phyloP scores from a whole-genome alignment of 257 asterid genomes.

The Scutellaria minor region DNA sequence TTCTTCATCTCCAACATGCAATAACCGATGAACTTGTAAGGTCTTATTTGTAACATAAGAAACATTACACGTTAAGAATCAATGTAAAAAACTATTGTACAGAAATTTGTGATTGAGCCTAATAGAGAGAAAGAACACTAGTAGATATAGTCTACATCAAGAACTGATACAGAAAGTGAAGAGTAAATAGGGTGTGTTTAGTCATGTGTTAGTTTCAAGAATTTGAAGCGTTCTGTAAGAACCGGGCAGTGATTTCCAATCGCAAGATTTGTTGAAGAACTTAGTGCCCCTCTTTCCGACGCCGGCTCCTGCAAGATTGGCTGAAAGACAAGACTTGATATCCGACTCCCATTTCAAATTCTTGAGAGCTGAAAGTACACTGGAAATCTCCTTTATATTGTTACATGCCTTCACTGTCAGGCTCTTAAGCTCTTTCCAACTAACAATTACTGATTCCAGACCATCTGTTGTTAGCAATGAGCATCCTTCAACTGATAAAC shows the following conservation, averaged over 20 bases:
- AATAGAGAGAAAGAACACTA: no score
- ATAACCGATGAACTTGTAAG: no score
- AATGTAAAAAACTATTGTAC: no score
- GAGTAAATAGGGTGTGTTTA: no score
- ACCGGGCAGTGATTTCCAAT: constrained; percentile 68
- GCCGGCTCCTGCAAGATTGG: constrained; percentile 61
- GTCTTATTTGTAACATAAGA: no score
- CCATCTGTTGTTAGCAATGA: constrained; percentile 65
- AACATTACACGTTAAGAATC: no score
- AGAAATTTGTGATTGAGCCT: no score
- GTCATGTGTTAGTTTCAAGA: not conserved
- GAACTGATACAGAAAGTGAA: no score
- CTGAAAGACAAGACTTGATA: constrained; percentile 51
- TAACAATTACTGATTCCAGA: constrained; percentile 56
- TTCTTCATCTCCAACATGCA: no score
- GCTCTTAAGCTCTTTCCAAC: constrained; percentile 65
- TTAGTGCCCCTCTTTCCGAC: constrained; percentile 62
- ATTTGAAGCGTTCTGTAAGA: constrained; percentile 35
- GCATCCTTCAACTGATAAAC: constrained; percentile 67
- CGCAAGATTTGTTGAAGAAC: constrained; percentile 58
- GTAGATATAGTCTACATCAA: no score
- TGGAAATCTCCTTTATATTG: constrained; percentile 62
- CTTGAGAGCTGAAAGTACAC: constrained; percentile 55
- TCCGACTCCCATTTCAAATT: constrained; percentile 76
- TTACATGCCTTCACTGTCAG: constrained; percentile 66